Evolutionary conservation across 2,329 filamentous ascomycete species (phyloP), one percentile per base, ranked within the genome.

Genomic region (Chrysoporthe austroafricana): DNA sequence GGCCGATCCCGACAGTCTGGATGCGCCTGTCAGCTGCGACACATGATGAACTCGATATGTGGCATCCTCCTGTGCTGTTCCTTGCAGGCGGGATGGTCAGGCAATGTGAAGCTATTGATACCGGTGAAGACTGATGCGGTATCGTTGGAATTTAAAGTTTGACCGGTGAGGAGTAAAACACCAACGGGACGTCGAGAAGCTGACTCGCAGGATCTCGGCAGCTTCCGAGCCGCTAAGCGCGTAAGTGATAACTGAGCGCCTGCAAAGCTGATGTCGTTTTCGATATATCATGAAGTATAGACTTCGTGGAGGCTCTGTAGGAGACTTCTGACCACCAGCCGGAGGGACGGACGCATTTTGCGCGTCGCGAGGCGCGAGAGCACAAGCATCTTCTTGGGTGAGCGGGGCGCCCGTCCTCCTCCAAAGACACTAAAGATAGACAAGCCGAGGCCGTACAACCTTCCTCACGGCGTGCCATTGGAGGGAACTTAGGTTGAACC

Each of bases 31-130:
- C 62, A 63, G 50, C 62, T 39, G 66, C 61, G 65, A 66, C 65
- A 69, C 62, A 67, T 68, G 68, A 69, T 67, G 62, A 60, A 50
- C 62, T 43, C 56, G 58, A 58, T 42, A 69, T 66, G 64, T 56
- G 66, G 46, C 58, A 54, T 63, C 46, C 34, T 43, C 32, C 57
- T 52, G 63, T 32, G 21, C 32, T 60, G 50, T 68, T 42, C 68
- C 68, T 69, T 69, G 65, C 68, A 69, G 66, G 52, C 62, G 57
- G 68, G 26, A 62, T 54, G 34, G 42, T 52, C 43, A 64, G 62
- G 61, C 64, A 56, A 61, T 56, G 43, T 59, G 66, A 69, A 59
- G 59, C 58, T 65, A 60, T 69, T 52, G 52, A 69, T 54, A 68
- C 68, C 68, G 68, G 65, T 69, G 59, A 69, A 44, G 66, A 48